Percentiles rank a stretch among this genome's conserved stretches.
phyloP scores from a whole-genome alignment of 2,329 filamentous ascomycete genomes.

The Dothiorella sarmentorum region DNA sequence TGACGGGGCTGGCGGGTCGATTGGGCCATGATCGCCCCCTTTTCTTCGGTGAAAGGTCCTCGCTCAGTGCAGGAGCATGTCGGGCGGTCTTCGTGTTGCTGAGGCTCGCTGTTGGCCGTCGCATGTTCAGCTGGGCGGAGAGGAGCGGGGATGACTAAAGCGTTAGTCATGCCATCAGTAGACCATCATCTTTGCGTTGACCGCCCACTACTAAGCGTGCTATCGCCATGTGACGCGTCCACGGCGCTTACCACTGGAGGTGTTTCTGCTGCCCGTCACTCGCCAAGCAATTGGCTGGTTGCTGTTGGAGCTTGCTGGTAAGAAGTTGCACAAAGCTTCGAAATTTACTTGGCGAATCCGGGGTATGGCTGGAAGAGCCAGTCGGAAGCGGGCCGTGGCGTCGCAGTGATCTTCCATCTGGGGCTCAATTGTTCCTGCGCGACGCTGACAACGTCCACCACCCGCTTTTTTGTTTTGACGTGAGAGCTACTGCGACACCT shows the following conservation, averaged over 20 bases:
- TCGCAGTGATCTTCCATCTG: neutral
- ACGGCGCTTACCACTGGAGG: too few species aligned
- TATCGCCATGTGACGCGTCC: too few species aligned
- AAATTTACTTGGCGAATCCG: neutral
- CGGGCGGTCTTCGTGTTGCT: neutral
- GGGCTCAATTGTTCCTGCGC: neutral
- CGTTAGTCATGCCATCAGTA: neutral
- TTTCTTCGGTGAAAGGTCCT: neutral
- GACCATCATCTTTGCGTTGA: neutral
- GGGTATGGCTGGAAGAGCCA: neutral
- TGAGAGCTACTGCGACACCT: slow-evolving; percentile 1
- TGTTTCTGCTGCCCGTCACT: too few species aligned
- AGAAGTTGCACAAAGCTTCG: too few species aligned
- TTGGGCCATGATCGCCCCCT: slow-evolving; percentile 9
- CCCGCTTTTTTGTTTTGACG: neutral
- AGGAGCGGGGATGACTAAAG: slow-evolving; percentile 1
- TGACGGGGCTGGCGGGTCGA: slow-evolving; percentile 11
- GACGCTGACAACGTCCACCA: neutral
- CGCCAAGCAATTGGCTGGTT: too few species aligned
- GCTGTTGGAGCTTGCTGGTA: too few species aligned
- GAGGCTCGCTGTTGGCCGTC: neutral
- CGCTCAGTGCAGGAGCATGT: neutral
- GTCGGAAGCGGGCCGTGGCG: neutral
- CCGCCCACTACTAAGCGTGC: too few species aligned
- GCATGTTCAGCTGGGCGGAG: neutral